Base-by-base conservation (phyloP, 2,329 filamentous ascomycete species). In the Penicillium olsonii region DNA sequence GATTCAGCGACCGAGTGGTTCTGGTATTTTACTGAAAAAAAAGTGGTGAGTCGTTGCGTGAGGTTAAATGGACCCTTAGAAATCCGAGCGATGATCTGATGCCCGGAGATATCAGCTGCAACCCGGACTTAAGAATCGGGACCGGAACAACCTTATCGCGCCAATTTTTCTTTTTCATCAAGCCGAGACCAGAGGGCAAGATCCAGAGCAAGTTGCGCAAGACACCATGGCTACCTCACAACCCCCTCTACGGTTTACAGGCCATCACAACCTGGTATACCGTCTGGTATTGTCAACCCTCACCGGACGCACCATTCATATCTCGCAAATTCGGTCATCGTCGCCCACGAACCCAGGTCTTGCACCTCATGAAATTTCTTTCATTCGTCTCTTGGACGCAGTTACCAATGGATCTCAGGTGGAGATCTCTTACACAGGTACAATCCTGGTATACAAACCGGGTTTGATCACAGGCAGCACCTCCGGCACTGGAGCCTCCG, bases 381-480 rank as follows among this genome's bases (percentile, higher is more conserved):
- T 99, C 72, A 82, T 99, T 26, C 92, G 94, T 49, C 87, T 99
- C 15, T 85, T 99, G 66, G 94, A 97, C 72, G 83, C 90, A 60
- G 81, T 99, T 63, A 99, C 94, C 66, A 99, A 99, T 78, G 94
- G 94, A 74, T 89, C 88, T 50, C 85, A 88, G 48, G 90, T 97
- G 75, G 92, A 96, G 66, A 96, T 99, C 61, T 96, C 91, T 10
- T 94, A 95, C 75, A 96, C 91, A 1, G 94, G 94, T 67, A 97
- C 94, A 0, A 92, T 90, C 1, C 83, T 99, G 48, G 87, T 92
- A 31, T 99, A 95, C 75, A 87, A 89, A 58, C 94, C 94, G 0
- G 94, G 94, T 29, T 78, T 99, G 34, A 95, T 99, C 64, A 94
- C 90, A 0, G 94, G 94, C 54, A 87, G 86, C 39, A 84, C 88